Conservation (phyloP, 2,329 filamentous ascomycete genomes). For the Stagonosporopsis chrysanthemi region DNA sequence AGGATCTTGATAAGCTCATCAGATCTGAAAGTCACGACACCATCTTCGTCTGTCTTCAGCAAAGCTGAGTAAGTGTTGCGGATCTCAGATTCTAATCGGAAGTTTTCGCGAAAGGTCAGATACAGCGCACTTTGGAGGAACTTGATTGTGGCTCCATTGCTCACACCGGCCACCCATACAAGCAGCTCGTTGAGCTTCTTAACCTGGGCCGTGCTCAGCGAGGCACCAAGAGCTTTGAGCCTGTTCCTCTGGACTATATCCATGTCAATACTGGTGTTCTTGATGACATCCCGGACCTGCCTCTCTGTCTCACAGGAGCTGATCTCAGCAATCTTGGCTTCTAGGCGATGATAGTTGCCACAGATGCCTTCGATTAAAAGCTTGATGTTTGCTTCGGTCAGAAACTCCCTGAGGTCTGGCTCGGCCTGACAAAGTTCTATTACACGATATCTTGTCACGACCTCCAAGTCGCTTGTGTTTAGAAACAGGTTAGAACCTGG, state of each 20-base stretch:
- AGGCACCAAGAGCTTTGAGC: background rate
- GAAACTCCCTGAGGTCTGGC: constrained; percentile 19
- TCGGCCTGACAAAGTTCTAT: background rate
- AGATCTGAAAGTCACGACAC: constrained; percentile 10
- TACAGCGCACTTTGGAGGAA: constrained; percentile 25
- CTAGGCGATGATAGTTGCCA: constrained; percentile 19
- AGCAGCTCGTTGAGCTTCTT: constrained; percentile 22
- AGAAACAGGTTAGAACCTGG: too few relatives aligned
- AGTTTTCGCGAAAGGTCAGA: constrained; percentile 7
- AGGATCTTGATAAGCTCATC: constrained; percentile 9
- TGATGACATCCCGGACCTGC: constrained; percentile 23
- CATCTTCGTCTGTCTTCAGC: constrained; percentile 10
- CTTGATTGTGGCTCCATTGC: background rate
- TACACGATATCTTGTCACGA: too few relatives aligned
- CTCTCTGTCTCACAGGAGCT: constrained; percentile 25
- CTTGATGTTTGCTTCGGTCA: constrained; percentile 22
- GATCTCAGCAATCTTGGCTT: constrained; percentile 25
- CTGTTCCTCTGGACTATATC: constrained; percentile 3
- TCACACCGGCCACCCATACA: constrained; percentile 22
- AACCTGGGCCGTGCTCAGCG: constrained; percentile 18
- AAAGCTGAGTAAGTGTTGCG: constrained; percentile 12
- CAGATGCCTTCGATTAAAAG: constrained; percentile 18
- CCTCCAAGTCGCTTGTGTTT: too few relatives aligned
- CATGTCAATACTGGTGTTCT: constrained; percentile 15
- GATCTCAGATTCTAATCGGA: constrained; percentile 12